A percentile compares a stretch with the other conserved stretches of the same genome.
phyloP scores from a whole-genome alignment of 2,329 filamentous ascomycete species.

The Alternaria viburni region DNA sequence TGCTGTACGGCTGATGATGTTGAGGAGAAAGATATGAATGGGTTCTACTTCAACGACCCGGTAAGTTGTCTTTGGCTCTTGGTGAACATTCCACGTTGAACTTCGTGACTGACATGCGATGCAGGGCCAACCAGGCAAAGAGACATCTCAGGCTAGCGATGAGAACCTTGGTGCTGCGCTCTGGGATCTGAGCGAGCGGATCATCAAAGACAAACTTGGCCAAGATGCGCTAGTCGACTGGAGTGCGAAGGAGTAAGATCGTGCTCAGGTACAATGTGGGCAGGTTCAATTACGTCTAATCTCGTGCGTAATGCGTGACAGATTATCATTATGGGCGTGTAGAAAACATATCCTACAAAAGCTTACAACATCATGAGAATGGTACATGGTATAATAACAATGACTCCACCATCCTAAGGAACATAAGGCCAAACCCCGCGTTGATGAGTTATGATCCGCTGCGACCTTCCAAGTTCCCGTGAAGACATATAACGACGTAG shows the following conservation, averaged over 20 bases:
- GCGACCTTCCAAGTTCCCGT: neutral
- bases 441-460: neutral
- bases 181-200: conserved; percentile 50
- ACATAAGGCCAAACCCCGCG: neutral
- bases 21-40: conserved; percentile 53
- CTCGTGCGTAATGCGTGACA: neutral
- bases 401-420: neutral
- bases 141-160: conserved; percentile 50
- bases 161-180: conserved; percentile 47
- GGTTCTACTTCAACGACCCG: conserved; percentile 52
- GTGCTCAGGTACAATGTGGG: neutral
- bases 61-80: neutral
- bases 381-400: neutral
- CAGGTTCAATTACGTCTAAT: neutral
- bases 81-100: too few relatives aligned
- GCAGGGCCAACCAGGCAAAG: conserved; percentile 44
- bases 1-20: conserved; percentile 51
- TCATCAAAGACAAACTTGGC: conserved; percentile 52
- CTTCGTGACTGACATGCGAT: neutral
- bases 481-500: neutral
- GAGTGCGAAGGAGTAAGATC: conserved; percentile 17
- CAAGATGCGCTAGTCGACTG: conserved; percentile 49
- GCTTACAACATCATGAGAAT: neutral
- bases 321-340: neutral
- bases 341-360: neutral